Evolutionary conservation across 805 yeast genomes (phyloP).

Genomic region (Kluyveromyces lactis): DNA sequence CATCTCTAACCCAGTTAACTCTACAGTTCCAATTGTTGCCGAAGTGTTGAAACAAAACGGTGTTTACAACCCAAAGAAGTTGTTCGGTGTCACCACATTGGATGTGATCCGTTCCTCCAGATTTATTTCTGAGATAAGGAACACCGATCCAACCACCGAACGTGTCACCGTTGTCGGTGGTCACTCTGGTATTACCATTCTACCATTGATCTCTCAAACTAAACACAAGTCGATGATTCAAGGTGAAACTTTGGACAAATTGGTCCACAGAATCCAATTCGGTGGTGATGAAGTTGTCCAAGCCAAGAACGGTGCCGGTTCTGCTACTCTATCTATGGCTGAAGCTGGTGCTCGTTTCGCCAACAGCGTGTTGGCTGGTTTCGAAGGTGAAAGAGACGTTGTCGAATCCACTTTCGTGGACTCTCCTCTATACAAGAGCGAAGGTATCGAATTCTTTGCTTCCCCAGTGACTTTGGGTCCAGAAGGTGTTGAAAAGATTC

Average conservation of each 20-base stretch:
- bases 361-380: constrained; percentile 54
- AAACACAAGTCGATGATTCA: constrained; percentile 52
- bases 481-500: constrained; percentile 78
- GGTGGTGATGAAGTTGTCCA: constrained; percentile 95
- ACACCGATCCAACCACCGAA: constrained; percentile 68
- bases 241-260: constrained; percentile 55
- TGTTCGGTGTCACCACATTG: constrained; percentile 94
- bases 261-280: constrained; percentile 84
- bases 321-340: constrained; percentile 91
- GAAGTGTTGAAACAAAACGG: constrained; percentile 82
- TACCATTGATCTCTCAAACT: constrained; percentile 84
- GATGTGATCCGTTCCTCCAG: constrained; percentile 86
- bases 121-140: constrained; percentile 49
- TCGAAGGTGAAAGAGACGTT: constrained; percentile 54
- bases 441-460: constrained; percentile 96
- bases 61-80: constrained; percentile 82
- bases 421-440: constrained; percentile 71
- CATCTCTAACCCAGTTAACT: constrained; percentile 94
- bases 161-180: constrained; percentile 89
- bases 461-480: constrained; percentile 90
- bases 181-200: constrained; percentile 94
- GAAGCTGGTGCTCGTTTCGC: constrained; percentile 80
- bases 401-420: constrained; percentile 68
- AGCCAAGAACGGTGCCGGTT: constrained; percentile 91
- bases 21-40: constrained; percentile 93